phyloP scores from a whole-genome alignment of 768 basidiomycete genomes.

The Infundibulicybe gibba region DNA sequence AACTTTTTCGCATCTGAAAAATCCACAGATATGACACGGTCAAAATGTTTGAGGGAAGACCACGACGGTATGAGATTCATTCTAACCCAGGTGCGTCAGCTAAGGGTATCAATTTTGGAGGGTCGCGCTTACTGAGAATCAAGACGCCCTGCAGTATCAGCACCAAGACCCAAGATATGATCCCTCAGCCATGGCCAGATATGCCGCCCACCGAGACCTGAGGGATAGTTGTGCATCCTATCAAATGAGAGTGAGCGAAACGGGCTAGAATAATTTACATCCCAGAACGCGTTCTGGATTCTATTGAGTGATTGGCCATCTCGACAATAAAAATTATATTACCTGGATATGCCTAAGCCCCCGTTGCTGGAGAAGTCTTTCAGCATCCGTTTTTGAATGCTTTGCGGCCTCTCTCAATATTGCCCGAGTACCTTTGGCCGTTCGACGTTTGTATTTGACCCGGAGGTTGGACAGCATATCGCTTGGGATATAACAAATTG shows the following conservation, averaged over 20 bases:
- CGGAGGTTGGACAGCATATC: constrained; percentile 18
- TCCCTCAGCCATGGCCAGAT: constrained; percentile 20
- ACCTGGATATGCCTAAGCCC: constrained; percentile 20
- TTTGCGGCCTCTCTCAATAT: constrained; percentile 8
- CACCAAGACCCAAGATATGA: constrained; percentile 11
- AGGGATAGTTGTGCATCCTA: constrained; percentile 28
- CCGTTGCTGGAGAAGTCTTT: constrained; percentile 15
- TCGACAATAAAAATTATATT: constrained; percentile 4
- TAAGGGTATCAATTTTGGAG: not conserved
- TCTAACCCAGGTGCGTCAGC: constrained; percentile 7
- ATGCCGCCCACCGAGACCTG: constrained; percentile 30
- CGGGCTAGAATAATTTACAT: constrained; percentile 26
- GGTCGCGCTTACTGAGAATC: constrained; percentile 19
- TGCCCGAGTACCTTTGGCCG: constrained; percentile 10
- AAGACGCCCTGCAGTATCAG: constrained; percentile 7
- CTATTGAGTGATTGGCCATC: not conserved
- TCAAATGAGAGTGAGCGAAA: constrained; percentile 32
- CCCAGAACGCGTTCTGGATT: constrained; percentile 38
- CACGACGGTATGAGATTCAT: constrained; percentile 23
- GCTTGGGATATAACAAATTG: constrained; percentile 28
- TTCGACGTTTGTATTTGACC: constrained; percentile 10
- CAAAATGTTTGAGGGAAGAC: constrained; percentile 26
- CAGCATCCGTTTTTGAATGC: constrained; percentile 4
- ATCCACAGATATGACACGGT: constrained; percentile 9
- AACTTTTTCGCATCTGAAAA: constrained; percentile 28